Percentiles rank a stretch among this genome's conserved stretches.
Evolutionary conservation across 2,329 filamentous ascomycete species (phyloP).

Genomic region (Shiraia sp.): DNA sequence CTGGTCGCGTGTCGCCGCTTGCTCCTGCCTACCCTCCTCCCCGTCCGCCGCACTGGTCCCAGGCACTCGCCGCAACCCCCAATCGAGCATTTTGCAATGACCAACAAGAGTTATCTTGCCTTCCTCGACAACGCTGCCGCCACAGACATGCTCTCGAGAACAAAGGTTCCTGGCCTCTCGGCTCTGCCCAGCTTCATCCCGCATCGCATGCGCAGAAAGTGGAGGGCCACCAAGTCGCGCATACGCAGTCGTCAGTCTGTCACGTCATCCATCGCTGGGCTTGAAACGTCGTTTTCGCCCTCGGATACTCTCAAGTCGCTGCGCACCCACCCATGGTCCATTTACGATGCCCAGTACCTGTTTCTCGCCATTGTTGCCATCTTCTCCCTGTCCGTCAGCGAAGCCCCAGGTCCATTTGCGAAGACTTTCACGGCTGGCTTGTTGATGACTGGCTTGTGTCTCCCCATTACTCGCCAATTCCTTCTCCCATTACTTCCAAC

Average conservation of each 20-base stretch:
- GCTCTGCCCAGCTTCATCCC: slow-evolving; percentile 60
- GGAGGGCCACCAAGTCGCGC: slow-evolving; percentile 64
- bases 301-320: slow-evolving; percentile 76
- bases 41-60: slow-evolving; percentile 8
- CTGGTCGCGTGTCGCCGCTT: slow-evolving; percentile 28
- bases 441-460: slow-evolving; percentile 70
- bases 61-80: slow-evolving; percentile 9
- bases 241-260: slow-evolving; percentile 68
- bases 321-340: slow-evolving; percentile 76
- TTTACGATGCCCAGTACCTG: slow-evolving; percentile 84
- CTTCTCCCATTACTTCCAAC: slow-evolving; percentile 86
- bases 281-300: slow-evolving; percentile 83
- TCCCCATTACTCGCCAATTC: slow-evolving; percentile 88
- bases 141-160: slow-evolving; percentile 46
- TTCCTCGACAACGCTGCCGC: slow-evolving; percentile 35
- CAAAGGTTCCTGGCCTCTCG: slow-evolving; percentile 53
- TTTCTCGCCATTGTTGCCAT: slow-evolving; percentile 73
- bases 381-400: slow-evolving; percentile 82
- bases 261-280: slow-evolving; percentile 71
- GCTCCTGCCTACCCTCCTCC: slow-evolving; percentile 1
- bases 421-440: slow-evolving; percentile 74
- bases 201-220: slow-evolving; percentile 67
- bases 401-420: slow-evolving; percentile 73
- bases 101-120: slow-evolving; percentile 41
- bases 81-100: slow-evolving; percentile 19